phyloP scores from a whole-genome alignment of 2,329 filamentous ascomycete genomes.

The Apiospora rasikravindrae region DNA sequence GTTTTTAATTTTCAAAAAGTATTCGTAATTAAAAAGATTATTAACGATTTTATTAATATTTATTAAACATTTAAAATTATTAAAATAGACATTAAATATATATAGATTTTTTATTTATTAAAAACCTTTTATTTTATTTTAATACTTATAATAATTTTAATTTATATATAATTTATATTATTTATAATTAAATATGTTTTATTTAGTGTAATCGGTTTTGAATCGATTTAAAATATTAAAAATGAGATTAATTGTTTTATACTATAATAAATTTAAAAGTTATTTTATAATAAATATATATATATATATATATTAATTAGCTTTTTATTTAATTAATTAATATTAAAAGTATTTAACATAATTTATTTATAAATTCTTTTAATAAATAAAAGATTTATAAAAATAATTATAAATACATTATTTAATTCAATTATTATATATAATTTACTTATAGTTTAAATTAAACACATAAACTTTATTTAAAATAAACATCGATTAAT shows the following conservation, averaged over 20 bases:
- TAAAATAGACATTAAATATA: background rate
- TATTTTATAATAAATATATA: background rate
- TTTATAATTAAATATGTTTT: background rate
- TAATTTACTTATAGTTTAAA: background rate
- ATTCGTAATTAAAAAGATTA: background rate
- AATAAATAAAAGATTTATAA: background rate
- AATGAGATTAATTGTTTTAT: background rate
- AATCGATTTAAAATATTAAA: background rate
- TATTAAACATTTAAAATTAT: background rate
- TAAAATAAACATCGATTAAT: background rate
- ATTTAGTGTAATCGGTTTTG: background rate
- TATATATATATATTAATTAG: background rate
- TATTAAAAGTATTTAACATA: conserved; percentile 7
- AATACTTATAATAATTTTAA: background rate
- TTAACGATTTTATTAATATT: background rate
- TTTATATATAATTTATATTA: background rate
- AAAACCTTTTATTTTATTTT: background rate
- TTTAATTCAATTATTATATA: background rate
- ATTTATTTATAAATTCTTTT: conserved; percentile 2
- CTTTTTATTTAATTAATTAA: background rate
- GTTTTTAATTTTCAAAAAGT: background rate
- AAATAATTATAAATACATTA: background rate
- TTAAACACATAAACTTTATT: background rate
- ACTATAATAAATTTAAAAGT: background rate
- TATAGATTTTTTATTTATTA: background rate